Evolutionary conservation across 225 moss, liverwort and hornwort species (phyloP).

Genomic region (Anthoceros angustus): DNA sequence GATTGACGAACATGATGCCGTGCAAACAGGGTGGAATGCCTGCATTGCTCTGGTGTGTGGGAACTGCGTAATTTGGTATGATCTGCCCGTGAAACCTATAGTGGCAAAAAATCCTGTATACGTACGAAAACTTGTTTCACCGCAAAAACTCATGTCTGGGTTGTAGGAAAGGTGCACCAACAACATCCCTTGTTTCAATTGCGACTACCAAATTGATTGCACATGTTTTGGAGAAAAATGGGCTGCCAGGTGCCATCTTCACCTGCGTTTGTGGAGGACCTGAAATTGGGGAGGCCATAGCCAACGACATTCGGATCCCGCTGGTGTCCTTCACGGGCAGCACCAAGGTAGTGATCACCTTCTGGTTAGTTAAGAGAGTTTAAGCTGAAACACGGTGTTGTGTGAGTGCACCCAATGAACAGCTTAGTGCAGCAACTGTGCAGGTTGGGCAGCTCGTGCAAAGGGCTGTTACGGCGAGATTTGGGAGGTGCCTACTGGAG

Average conservation of each 20-base stretch:
- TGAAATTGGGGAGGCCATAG: conserved; percentile 76
- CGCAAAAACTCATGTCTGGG: background rate
- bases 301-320: conserved; percentile 56
- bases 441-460: conserved; percentile 91
- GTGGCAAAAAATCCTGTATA: background rate
- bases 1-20: no score
- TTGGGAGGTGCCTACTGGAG: conserved; percentile 83
- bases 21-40: conserved; percentile 80
- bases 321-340: conserved; percentile 93
- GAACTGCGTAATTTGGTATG: conserved; percentile 85
- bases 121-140: background rate
- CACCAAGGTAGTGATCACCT: conserved; percentile 44
- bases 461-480: conserved; percentile 63
- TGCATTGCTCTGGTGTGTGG: conserved; percentile 87
- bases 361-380: background rate
- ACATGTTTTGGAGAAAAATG: conserved; percentile 67
- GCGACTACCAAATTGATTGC: conserved; percentile 69
- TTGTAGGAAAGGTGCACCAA: conserved; percentile 83
- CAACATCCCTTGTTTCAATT: conserved; percentile 63
- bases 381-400: background rate
- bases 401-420: background rate
- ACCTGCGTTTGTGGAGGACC: conserved; percentile 85
- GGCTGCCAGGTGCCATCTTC: conserved; percentile 70
- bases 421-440: background rate
- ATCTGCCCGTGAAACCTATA: background rate